Evolutionary conservation across 306 rosid genomes (phyloP).

Genomic region (Myrica gale): DNA sequence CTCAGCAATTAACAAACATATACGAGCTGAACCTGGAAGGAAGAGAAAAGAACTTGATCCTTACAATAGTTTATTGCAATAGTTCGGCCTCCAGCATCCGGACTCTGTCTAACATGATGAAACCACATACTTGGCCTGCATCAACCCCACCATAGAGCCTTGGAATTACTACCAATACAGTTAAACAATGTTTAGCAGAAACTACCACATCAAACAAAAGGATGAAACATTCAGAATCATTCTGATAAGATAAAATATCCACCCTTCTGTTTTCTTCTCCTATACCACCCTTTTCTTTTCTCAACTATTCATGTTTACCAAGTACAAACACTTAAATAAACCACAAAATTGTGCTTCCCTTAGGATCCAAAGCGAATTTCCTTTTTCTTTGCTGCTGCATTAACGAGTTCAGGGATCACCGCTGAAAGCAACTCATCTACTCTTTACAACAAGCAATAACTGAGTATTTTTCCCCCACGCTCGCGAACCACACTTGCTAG

Average conservation of each 20-base stretch:
- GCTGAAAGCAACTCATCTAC: background rate
- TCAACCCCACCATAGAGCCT: constrained; percentile 19
- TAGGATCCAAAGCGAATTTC: background rate
- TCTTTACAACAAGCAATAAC: background rate
- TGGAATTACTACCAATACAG: constrained; percentile 12
- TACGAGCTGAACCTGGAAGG: background rate
- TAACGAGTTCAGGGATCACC: background rate
- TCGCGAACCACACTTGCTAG: too few species aligned
- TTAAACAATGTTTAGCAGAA: constrained; percentile 1
- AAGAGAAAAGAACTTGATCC: constrained; percentile 20
- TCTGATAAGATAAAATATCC: background rate
- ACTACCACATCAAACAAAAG: background rate
- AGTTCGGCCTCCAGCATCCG: constrained; percentile 51
- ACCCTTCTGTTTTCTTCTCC: constrained; percentile 3
- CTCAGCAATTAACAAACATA: constrained; percentile 24
- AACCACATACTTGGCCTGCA: constrained; percentile 97
- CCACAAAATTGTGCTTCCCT: background rate
- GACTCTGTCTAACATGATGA: constrained; percentile 78
- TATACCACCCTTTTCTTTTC: background rate
- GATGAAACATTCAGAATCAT: background rate
- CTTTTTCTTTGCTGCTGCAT: background rate
- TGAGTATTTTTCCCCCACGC: background rate
- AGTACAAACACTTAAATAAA: background rate
- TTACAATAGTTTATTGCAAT: constrained; percentile 79
- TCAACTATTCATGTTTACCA: background rate